These are phyloP conservation scores for Betula pendula DNA, from an alignment of 306 rosid species.

Conservation along the genomic window DNA sequence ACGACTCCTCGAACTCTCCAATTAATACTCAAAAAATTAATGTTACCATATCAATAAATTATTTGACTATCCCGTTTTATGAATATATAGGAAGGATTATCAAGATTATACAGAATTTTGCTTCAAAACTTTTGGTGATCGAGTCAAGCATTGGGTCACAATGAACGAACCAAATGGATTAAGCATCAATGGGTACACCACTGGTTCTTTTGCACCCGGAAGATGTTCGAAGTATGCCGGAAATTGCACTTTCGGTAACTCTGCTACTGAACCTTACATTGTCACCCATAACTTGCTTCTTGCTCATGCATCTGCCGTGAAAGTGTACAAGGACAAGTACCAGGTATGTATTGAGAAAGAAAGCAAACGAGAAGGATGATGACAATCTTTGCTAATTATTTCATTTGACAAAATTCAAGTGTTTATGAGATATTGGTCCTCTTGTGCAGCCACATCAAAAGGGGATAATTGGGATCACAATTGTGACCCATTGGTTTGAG, in stretches of 20 bases:
- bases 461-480: slow-evolving; percentile 39
- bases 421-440: too few relatives aligned
- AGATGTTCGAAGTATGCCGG: slow-evolving; percentile 43
- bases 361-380: too few relatives aligned
- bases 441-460: slow-evolving; percentile 25
- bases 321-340: slow-evolving; percentile 30
- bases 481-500: slow-evolving; percentile 34
- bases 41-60: too few relatives aligned
- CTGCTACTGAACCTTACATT: slow-evolving; percentile 43
- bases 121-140: slow-evolving; percentile 46
- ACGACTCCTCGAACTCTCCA: too few relatives aligned
- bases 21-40: too few relatives aligned
- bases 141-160: slow-evolving; percentile 44
- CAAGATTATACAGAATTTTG: slow-evolving; percentile 30
- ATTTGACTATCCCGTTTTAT: too few relatives aligned
- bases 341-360: slow-evolving; percentile 17
- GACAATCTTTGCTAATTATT: too few relatives aligned
- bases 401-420: too few relatives aligned
- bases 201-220: slow-evolving; percentile 41
- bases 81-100: slow-evolving; percentile 31
- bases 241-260: slow-evolving; percentile 40
- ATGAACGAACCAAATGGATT: slow-evolving; percentile 38
- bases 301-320: slow-evolving; percentile 38
- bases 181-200: slow-evolving; percentile 22
- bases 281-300: slow-evolving; percentile 41